Percentiles rank a stretch among this genome's conserved stretches.
These are phyloP conservation scores for Crithidia brevicula DNA, from an alignment of 208 protist species.

Conservation along the genomic window DNA sequence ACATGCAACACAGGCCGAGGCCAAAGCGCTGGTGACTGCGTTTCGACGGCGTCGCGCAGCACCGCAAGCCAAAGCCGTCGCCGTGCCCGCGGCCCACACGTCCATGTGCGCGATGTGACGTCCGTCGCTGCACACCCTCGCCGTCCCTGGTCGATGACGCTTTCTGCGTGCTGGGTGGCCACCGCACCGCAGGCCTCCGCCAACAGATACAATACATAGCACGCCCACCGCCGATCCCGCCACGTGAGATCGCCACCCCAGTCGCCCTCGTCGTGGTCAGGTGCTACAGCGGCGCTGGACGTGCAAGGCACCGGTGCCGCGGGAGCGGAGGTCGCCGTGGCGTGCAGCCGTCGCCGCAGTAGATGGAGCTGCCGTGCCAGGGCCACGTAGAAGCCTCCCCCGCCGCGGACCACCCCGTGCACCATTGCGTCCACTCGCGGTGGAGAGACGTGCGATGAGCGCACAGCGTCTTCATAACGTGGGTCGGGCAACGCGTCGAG, in stretches of 20 bases:
- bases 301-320: not conserved
- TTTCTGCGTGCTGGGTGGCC: conserved; percentile 31
- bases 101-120: not conserved
- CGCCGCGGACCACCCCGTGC: conserved; percentile 42
- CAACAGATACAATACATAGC: conserved; percentile 37
- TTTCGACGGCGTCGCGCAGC: conserved; percentile 23
- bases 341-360: conserved; percentile 4
- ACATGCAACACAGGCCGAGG: conserved; percentile 33
- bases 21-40: not conserved
- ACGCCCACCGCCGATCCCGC: conserved; percentile 15
- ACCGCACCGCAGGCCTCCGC: conserved; percentile 40
- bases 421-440: too few relatives aligned
- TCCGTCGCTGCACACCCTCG: not conserved
- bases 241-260: not conserved
- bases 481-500: conserved; percentile 25
- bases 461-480: too few relatives aligned
- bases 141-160: conserved; percentile 13
- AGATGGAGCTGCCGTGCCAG: conserved; percentile 29
- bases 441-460: too few relatives aligned
- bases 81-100: conserved; percentile 32
- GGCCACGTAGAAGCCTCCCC: conserved; percentile 47
- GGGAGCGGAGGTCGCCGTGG: not conserved
- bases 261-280: too few relatives aligned
- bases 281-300: not conserved
- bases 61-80: conserved; percentile 40